A percentile compares a stretch with the other conserved stretches of the same genome.
These are phyloP conservation scores for Hansenula sp. DNA, from an alignment of 1,139 yeast species.

Conservation along the genomic window DNA sequence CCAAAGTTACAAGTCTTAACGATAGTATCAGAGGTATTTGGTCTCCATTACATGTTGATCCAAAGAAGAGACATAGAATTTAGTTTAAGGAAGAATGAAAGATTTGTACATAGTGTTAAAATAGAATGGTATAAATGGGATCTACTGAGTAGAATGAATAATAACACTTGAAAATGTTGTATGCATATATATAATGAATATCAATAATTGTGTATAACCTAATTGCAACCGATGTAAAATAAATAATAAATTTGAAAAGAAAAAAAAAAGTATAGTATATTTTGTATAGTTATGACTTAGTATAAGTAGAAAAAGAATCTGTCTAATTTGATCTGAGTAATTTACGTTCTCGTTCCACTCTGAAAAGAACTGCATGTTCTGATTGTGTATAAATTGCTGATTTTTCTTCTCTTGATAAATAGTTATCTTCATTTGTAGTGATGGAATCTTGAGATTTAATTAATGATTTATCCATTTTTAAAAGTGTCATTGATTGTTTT, in stretches of 20 bases:
- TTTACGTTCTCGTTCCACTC: slow-evolving; percentile 21
- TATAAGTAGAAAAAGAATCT: not conserved
- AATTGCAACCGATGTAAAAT: not conserved
- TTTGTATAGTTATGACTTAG: not conserved
- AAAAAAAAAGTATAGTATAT: no score
- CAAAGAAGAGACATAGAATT: slow-evolving; percentile 62
- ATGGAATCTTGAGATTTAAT: not conserved
- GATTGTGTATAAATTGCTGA: slow-evolving; percentile 13
- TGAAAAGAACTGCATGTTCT: slow-evolving; percentile 20
- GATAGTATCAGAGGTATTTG: slow-evolving; percentile 92
- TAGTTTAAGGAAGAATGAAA: slow-evolving; percentile 24
- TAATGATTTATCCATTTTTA: slow-evolving; percentile 20
- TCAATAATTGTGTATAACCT: not conserved
- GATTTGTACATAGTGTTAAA: slow-evolving; percentile 7
- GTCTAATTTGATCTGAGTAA: slow-evolving; percentile 5
- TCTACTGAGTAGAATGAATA: no score
- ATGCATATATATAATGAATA: not conserved
- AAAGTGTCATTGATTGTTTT: slow-evolving; percentile 22
- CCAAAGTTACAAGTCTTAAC: slow-evolving; percentile 75
- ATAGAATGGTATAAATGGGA: no score
- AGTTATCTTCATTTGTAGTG: slow-evolving; percentile 7
- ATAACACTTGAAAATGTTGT: no score
- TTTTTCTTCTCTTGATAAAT: slow-evolving; percentile 17
- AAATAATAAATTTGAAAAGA: not conserved
- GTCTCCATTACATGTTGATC: slow-evolving; percentile 90